Conservation (phyloP, 129 eudicot genomes). For the Chrysanthemum lavandulifolium region DNA sequence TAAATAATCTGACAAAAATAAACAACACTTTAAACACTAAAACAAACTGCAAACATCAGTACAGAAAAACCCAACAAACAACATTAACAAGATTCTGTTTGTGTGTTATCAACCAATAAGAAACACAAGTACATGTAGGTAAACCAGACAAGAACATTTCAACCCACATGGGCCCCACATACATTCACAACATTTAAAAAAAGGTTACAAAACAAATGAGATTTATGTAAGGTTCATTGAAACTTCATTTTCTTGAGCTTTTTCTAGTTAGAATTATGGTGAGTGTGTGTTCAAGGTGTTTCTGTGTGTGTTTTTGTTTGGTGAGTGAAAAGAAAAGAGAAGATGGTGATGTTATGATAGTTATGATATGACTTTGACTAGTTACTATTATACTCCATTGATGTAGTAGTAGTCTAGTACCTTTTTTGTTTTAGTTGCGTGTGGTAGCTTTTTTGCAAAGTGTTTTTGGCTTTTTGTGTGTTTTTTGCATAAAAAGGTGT, state of each 20-base stretch:
- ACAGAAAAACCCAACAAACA: slow-evolving; percentile 35
- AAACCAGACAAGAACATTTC: slow-evolving; percentile 31
- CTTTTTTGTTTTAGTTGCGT: slow-evolving; percentile 31
- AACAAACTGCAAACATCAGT: slow-evolving; percentile 31
- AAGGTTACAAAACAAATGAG: slow-evolving; percentile 15
- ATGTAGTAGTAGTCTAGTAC: slow-evolving; percentile 42
- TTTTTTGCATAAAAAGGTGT: slow-evolving; percentile 67
- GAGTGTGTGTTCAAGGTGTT: neutral
- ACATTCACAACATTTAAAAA: slow-evolving; percentile 18
- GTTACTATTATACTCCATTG: slow-evolving; percentile 21
- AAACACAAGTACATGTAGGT: slow-evolving; percentile 29
- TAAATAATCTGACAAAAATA: slow-evolving; percentile 42
- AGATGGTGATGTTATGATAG: neutral
- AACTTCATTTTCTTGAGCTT: too few relatives aligned
- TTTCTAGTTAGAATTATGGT: neutral
- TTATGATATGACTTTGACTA: slow-evolving; percentile 38
- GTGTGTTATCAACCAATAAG: slow-evolving; percentile 35
- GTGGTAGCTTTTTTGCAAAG: slow-evolving; percentile 43
- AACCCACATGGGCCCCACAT: slow-evolving; percentile 21
- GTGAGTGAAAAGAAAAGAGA: slow-evolving; percentile 18
- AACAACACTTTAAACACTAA: slow-evolving; percentile 28
- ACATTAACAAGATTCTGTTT: slow-evolving; percentile 29
- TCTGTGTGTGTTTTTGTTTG: slow-evolving; percentile 24
- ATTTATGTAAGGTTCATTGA: neutral
- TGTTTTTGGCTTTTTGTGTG: slow-evolving; percentile 21